Evolutionary conservation across 192 early-diverging fungal species (phyloP), one percentile per base, ranked within the genome.

Genomic region (Coemansia sp.): DNA sequence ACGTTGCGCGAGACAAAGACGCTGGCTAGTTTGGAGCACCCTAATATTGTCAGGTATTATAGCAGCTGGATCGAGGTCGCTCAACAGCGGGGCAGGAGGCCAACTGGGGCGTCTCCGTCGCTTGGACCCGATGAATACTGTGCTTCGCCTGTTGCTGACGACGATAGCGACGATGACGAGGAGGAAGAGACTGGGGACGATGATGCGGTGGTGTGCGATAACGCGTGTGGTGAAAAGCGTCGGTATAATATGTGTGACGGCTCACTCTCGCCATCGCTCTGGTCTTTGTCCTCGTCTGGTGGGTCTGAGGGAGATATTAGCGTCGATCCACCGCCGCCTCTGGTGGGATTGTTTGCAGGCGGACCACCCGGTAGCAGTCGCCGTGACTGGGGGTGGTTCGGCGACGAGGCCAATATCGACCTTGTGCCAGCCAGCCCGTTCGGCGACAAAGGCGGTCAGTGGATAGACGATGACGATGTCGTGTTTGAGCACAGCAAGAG

Each of bases 41-140:
- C 85, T 20, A 97, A 98, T 70, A 93, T 99, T 29, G 94, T 99
- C 50, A 84, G 97, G 6, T 99, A 99, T 75, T 96, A 92, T 74
- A 87, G 89, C 29, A 92, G 90, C 34, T 99, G 97, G 97, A 78
- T 99, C 5, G 95, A 99, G 85, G 84, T 85, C 29, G 78, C 87
- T 55, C 77, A 53, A 9, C 71, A 52, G 78, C 80, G 49, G 49
- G 49, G 69, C 16, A 61, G 57, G 62, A 68, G 34, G n/a, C 38
- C 22, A n/a, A 9, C 11, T 10, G 57, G 11, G 33, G 29, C 33
- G 62, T 63, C 71, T 24, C 36, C 65, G 13, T 20, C 22, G n/a
- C 7, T 52, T 9, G 22, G 49, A 22, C 15, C 41, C 33, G 8
- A 22, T 50, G 69, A 52, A 9, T 22, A 66, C 55, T 27, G 46